Percentiles rank a stretch among this genome's conserved stretches.
Conservation (phyloP, 257 asterid species). For the Capsicum baccatum region DNA sequence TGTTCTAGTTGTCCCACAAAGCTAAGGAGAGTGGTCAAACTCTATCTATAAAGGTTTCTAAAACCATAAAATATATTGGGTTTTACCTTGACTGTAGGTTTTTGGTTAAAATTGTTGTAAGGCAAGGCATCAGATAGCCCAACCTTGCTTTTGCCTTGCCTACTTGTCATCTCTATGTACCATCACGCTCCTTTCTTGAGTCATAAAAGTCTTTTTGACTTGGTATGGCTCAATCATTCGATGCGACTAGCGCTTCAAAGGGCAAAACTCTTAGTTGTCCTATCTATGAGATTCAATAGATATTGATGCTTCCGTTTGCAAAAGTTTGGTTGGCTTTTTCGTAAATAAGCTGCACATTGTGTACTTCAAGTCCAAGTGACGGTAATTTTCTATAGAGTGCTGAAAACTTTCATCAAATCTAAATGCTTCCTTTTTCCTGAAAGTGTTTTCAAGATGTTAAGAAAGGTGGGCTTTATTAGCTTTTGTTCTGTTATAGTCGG, state of each 20-base stretch:
- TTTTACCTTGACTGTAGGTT: constrained; percentile 4
- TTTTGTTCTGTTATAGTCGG: background rate
- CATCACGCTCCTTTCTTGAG: constrained; percentile 1
- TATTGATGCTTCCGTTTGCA: background rate
- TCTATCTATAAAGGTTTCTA: background rate
- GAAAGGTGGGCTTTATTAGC: background rate
- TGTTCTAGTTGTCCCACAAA: constrained; percentile 10
- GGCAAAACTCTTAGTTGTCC: background rate
- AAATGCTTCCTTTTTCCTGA: background rate
- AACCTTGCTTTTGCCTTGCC: background rate
- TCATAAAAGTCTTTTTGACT: background rate
- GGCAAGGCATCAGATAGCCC: background rate
- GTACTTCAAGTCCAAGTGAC: background rate
- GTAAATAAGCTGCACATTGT: background rate
- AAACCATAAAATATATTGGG: background rate
- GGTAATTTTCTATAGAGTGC: background rate
- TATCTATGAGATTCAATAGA: background rate
- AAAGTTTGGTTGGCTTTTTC: background rate
- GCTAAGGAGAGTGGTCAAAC: constrained; percentile 7
- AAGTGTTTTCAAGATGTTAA: background rate
- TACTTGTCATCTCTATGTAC: background rate
- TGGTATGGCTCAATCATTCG: constrained; percentile 9
- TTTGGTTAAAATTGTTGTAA: background rate
- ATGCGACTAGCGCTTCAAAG: background rate
- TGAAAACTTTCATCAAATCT: background rate